Conservation (phyloP, 2,329 filamentous ascomycete species). For the Penicillium brasilianum region DNA sequence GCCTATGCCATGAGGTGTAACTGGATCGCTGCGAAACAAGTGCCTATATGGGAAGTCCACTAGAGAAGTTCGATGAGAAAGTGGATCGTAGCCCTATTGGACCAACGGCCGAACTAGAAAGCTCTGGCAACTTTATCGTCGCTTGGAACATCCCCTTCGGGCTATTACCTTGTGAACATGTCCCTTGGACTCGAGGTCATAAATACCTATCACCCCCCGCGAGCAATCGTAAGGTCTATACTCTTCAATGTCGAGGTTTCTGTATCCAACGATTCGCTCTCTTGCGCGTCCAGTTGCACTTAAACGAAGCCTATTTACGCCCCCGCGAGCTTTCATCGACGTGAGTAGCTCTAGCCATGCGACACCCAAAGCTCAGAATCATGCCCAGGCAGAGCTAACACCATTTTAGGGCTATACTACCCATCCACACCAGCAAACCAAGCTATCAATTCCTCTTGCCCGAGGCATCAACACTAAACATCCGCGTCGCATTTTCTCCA, state of each 20-base stretch:
- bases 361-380: neutral
- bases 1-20: neutral
- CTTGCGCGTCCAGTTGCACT: neutral
- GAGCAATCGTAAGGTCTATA: neutral
- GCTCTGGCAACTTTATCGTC: slow-evolving; percentile 9
- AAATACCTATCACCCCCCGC: neutral
- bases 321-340: neutral
- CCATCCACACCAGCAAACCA: neutral
- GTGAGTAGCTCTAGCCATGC: neutral
- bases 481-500: neutral
- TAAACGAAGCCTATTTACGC: neutral
- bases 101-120: neutral
- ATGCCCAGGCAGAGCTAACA: neutral
- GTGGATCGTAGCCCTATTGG: neutral
- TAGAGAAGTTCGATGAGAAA: neutral
- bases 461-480: neutral
- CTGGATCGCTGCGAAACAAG: neutral
- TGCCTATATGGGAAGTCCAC: slow-evolving; percentile 12
- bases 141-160: slow-evolving; percentile 18
- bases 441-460: neutral
- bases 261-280: neutral
- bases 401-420: neutral
- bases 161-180: neutral
- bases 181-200: neutral
- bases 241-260: slow-evolving; percentile 4